Evolutionary conservation across 192 early-diverging fungal species (phyloP).

Genomic region (Allomyces macrogynus): DNA sequence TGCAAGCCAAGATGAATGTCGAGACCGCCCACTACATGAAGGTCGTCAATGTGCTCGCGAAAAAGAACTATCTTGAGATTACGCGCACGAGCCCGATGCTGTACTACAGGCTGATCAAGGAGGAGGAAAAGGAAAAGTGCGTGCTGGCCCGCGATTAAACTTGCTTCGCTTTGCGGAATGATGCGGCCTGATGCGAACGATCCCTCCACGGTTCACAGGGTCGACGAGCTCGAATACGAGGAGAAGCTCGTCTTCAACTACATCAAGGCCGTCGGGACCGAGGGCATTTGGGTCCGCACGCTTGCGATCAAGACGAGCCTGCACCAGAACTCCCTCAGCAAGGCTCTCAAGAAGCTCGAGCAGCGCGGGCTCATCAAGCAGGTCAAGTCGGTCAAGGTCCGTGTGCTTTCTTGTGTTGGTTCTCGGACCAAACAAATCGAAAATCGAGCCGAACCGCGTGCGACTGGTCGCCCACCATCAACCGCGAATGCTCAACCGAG

Average conservation of each 20-base stretch:
- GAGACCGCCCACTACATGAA: no score
- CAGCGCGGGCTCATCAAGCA: constrained; percentile 61
- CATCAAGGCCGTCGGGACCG: constrained; percentile 59
- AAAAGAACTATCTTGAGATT: no score
- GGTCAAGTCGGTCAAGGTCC: constrained; percentile 71
- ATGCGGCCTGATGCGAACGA: background rate
- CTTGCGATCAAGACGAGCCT: constrained; percentile 61
- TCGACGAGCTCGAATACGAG: constrained; percentile 36
- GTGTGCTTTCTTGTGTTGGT: background rate
- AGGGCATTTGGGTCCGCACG: constrained; percentile 66
- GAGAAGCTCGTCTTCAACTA: constrained; percentile 61
- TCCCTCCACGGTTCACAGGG: constrained; percentile 9
- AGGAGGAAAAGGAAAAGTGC: no score
- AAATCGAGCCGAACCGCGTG: background rate
- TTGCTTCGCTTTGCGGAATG: no score
- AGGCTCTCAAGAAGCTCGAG: constrained; percentile 59
- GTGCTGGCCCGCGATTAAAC: no score
- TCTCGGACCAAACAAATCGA: background rate
- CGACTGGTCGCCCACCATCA: background rate
- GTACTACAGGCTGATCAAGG: no score
- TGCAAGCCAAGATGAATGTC: no score
- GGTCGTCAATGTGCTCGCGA: no score
- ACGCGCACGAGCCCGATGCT: no score
- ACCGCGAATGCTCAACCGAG: background rate
- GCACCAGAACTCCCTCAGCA: constrained; percentile 48